A percentile compares a stretch with the other conserved stretches of the same genome.
These are phyloP conservation scores for Phylloporus rhodoxanthus DNA, from an alignment of 768 basidiomycete species.

Conservation along the genomic window DNA sequence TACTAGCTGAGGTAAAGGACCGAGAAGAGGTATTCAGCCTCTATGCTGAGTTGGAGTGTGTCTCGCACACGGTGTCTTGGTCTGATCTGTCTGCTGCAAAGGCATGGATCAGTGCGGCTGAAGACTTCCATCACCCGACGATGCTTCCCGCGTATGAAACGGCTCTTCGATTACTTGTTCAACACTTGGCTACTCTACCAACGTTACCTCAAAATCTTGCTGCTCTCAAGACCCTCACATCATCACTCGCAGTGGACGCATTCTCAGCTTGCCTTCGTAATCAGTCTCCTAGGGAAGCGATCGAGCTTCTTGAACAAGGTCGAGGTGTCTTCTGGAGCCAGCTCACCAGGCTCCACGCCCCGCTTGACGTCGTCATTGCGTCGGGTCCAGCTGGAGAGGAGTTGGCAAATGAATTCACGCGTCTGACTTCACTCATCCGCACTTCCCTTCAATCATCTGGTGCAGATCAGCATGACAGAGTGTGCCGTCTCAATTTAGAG, in stretches of 20 bases:
- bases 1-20: not conserved
- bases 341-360: conserved; percentile 7
- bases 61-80: not conserved
- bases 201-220: not conserved
- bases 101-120: not conserved
- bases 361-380: not conserved
- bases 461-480: not conserved
- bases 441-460: not conserved
- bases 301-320: conserved; percentile 4
- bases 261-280: conserved; percentile 11
- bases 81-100: not conserved
- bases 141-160: not conserved
- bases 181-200: not conserved
- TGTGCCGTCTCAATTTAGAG: not conserved
- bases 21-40: not conserved
- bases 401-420: not conserved
- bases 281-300: conserved; percentile 8
- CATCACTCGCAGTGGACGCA: conserved; percentile 8
- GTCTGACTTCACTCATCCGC: not conserved
- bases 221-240: not conserved
- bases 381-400: not conserved
- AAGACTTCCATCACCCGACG: not conserved
- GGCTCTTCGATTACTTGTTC: conserved; percentile 1
- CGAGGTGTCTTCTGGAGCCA: conserved; percentile 20
- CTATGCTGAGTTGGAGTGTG: not conserved